Evolutionary conservation across 495 filamentous ascomycete genomes (phyloP), one percentile per base, ranked within the genome.

Genomic region (Letharia lupina): DNA sequence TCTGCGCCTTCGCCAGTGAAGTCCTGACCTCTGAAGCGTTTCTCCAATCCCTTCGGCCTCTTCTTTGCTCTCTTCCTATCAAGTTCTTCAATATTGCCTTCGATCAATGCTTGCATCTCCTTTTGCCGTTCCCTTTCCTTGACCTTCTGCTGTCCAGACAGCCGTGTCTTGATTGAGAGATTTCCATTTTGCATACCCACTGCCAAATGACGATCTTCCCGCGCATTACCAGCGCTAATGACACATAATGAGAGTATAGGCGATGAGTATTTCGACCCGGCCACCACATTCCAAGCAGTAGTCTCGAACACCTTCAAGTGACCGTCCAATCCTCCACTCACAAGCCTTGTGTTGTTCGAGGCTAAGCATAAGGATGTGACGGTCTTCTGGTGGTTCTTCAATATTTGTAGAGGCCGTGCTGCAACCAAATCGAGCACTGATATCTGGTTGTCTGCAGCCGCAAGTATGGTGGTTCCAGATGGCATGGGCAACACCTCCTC

Each of bases 271-370:
- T 97, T 98, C 61, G 89, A 86, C 45, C 91, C 93, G 39, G 89
- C 86, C 6, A 96, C 91, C 8, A 98, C 86, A 72, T 96, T 93
- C 95, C 95, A 99, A 39, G 81, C 84, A 0, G 85, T 84, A 2
- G 92, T 94, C 76, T 98, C 93, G 68, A 93, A 96, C 47, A 98
- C 83, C 78, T 99, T 99, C 76, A 99, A 83, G 73, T 97, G 94
- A 18, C 95, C 95, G 75, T 99, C 94, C 42, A 99, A 79, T 20
- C 86, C 89, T 74, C 91, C 95, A 73, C 84, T 90, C 66, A 99
- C 83, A 59, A 99, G 80, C 56, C 95, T 83, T 60, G 85, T 85
- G 23, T 87, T 85, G 69, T 89, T 86, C 40, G 89, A 90, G 0
- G 91, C 94, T n/a, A 86, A 73, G 20, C 81, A 80, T 44, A 99